Evolutionary conservation across 805 yeast species (phyloP).

Genomic region (Candida oleophila): DNA sequence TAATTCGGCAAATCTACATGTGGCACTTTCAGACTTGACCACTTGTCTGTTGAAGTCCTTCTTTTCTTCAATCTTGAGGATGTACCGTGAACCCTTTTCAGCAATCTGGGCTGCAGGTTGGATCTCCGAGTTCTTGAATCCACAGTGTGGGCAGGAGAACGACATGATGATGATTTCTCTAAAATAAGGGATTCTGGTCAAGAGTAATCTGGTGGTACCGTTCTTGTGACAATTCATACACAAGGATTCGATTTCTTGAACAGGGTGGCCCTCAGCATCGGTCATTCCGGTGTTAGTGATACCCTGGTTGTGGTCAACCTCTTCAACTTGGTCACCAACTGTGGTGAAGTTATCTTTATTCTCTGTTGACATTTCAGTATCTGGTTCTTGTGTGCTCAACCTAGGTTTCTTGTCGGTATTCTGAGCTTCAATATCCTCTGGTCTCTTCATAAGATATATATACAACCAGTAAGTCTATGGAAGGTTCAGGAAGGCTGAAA

Average conservation of each 20-base stretch:
- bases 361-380: background rate
- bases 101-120: conserved; percentile 95
- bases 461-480: background rate
- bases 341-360: conserved; percentile 21
- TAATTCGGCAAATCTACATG: conserved; percentile 75
- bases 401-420: conserved; percentile 5
- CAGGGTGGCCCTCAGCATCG: conserved; percentile 89
- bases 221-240: conserved; percentile 93
- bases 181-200: conserved; percentile 90
- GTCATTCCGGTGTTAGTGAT: conserved; percentile 70
- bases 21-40: conserved; percentile 84
- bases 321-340: conserved; percentile 43
- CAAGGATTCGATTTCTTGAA: conserved; percentile 89
- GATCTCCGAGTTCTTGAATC: conserved; percentile 84
- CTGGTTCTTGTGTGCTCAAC: background rate
- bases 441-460: conserved; percentile 4
- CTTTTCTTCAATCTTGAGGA: conserved; percentile 62
- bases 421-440: background rate
- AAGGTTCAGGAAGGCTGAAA: background rate
- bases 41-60: conserved; percentile 87
- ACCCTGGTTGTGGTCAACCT: conserved; percentile 36
- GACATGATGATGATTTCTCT: conserved; percentile 92
- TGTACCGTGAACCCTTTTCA: conserved; percentile 78
- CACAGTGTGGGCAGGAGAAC: conserved; percentile 94
- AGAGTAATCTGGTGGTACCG: conserved; percentile 78